A percentile compares a stretch with the other conserved stretches of the same genome.
These are phyloP conservation scores for Backusella psychrophila DNA, from an alignment of 192 early-diverging fungal genomes.

Conservation along the genomic window DNA sequence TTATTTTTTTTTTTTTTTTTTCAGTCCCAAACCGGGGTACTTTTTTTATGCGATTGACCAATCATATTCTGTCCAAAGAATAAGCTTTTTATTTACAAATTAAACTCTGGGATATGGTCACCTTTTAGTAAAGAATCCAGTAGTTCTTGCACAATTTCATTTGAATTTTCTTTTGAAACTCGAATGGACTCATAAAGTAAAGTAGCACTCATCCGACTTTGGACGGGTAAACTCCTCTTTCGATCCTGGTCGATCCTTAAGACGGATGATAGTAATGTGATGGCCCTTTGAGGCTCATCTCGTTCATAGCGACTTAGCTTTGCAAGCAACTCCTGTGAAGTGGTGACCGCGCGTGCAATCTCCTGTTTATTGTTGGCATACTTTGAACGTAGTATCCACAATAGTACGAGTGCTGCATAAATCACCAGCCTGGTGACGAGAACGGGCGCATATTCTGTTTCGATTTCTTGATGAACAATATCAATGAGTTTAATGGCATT, in stretches of 20 bases:
- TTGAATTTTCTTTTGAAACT: neutral
- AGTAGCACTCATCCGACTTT: neutral
- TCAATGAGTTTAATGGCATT: neutral
- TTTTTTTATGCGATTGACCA: neutral
- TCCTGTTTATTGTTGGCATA: neutral
- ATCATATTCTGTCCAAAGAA: neutral
- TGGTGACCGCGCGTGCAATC: neutral
- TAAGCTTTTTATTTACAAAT: neutral
- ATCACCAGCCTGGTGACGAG: neutral
- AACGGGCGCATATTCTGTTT: neutral
- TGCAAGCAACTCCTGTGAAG: neutral
- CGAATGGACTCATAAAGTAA: neutral
- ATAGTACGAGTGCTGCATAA: neutral
- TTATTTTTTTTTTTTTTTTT: slow-evolving; percentile 5
- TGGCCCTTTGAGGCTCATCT: neutral
- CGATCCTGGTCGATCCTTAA: neutral
- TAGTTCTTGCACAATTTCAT: neutral
- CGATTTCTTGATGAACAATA: neutral
- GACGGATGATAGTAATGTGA: neutral
- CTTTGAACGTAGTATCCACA: neutral
- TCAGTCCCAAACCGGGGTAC: neutral
- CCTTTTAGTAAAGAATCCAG: neutral
- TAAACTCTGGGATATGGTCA: neutral
- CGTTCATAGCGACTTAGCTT: neutral
- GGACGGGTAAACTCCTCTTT: neutral